Evolutionary conservation across 345 rosid genomes (phyloP).

Genomic region (Corchorus capsularis): DNA sequence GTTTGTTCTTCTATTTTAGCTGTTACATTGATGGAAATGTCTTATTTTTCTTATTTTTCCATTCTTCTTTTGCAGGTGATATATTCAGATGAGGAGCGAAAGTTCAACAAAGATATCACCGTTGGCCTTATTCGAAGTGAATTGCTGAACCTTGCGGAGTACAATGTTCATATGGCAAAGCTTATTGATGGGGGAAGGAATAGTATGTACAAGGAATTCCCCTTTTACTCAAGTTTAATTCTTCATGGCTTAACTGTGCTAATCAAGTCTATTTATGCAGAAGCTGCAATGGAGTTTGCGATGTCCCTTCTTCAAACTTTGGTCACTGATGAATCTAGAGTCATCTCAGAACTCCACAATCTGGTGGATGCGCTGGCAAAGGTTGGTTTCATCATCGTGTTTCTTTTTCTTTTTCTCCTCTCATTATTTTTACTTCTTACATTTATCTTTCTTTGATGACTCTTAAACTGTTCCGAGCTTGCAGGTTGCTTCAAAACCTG

Average conservation of each 20-base stretch:
- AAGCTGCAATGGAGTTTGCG: conserved; percentile 81
- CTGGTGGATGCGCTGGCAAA: conserved; percentile 91
- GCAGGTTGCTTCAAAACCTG: conserved; percentile 87
- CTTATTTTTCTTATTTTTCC: conserved; percentile 4
- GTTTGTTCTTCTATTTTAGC: background rate
- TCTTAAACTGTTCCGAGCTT: conserved; percentile 16
- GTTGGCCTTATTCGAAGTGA: conserved; percentile 81
- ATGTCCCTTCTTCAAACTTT: conserved; percentile 82
- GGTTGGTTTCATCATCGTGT: conserved; percentile 41
- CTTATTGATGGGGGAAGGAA: conserved; percentile 94
- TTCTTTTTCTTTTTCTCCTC: conserved; percentile 4
- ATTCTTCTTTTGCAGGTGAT: conserved; percentile 56
- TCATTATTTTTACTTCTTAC: background rate
- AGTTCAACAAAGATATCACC: conserved; percentile 87
- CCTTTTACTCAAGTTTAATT: conserved; percentile 11
- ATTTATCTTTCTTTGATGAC: background rate
- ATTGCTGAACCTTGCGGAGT: conserved; percentile 91
- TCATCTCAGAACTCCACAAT: conserved; percentile 89
- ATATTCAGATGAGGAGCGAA: conserved; percentile 93
- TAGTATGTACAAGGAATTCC: conserved; percentile 51
- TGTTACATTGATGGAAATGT: background rate
- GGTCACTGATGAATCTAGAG: conserved; percentile 78
- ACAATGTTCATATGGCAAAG: conserved; percentile 91
- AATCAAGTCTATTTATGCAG: conserved; percentile 48
- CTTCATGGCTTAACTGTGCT: background rate